These are phyloP conservation scores for Halenospora varia DNA, from an alignment of 495 filamentous ascomycete genomes.

Conservation along the genomic window DNA sequence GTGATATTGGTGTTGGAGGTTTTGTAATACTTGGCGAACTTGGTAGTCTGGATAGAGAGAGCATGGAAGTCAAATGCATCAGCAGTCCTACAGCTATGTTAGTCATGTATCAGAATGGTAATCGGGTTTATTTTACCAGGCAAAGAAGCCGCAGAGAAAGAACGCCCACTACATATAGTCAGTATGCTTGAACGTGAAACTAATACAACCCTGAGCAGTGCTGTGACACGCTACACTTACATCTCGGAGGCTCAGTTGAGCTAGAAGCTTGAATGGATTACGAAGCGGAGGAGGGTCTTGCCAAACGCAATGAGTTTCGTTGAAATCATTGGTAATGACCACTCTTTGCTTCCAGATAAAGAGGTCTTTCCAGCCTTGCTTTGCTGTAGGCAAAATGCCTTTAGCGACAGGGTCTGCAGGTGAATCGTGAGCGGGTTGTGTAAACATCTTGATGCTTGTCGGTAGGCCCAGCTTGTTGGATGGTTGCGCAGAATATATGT, in stretches of 20 bases:
- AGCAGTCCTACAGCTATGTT: slow-evolving; percentile 32
- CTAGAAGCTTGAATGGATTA: slow-evolving; percentile 59
- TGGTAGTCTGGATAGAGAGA: slow-evolving; percentile 65
- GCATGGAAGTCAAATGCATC: slow-evolving; percentile 79
- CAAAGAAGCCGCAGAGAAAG: slow-evolving; percentile 57
- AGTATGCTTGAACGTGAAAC: neutral
- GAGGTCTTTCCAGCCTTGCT: slow-evolving; percentile 57
- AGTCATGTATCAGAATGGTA: neutral
- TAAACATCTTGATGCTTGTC: neutral
- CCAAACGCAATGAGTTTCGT: slow-evolving; percentile 55
- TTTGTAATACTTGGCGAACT: slow-evolving; percentile 62
- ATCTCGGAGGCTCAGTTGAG: slow-evolving; percentile 41
- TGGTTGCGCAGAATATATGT: no score
- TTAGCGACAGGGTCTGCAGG: slow-evolving; percentile 55
- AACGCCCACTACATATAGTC: slow-evolving; percentile 49
- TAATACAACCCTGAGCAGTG: no score
- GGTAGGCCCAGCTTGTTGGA: no score
- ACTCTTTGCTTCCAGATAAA: slow-evolving; percentile 66
- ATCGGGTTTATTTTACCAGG: slow-evolving; percentile 41
- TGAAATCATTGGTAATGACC: slow-evolving; percentile 55
- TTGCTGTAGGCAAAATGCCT: slow-evolving; percentile 53
- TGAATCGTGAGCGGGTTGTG: neutral
- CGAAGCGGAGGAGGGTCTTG: slow-evolving; percentile 50
- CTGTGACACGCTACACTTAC: neutral
- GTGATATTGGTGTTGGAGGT: slow-evolving; percentile 63